Percentiles rank a stretch among this genome's conserved stretches.
phyloP scores from a whole-genome alignment of 225 moss, liverwort and hornwort species.

The Pleurozium schreberi region DNA sequence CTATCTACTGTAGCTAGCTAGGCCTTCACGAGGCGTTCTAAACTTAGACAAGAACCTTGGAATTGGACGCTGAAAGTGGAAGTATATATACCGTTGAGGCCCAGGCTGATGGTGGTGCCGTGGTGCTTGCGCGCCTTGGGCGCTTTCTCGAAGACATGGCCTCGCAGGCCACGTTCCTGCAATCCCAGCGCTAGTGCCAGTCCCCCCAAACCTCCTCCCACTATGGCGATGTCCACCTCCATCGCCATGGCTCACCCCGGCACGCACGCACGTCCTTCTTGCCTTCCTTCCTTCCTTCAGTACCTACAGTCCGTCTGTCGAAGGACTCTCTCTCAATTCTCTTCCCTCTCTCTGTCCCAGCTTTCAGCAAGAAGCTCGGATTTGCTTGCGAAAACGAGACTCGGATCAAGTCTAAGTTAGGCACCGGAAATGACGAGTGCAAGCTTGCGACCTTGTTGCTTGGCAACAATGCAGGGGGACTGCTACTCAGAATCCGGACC shows the following conservation, averaged over 20 bases:
- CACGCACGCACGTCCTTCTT: not conserved
- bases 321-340: not conserved
- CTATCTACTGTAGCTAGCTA: not conserved
- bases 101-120: conserved; percentile 26
- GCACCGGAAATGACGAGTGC: not conserved
- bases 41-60: not conserved
- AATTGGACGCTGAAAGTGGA: not conserved
- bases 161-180: conserved; percentile 32
- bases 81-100: not conserved
- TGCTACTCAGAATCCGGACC: not conserved
- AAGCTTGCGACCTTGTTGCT: not conserved
- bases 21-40: not conserved
- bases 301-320: not conserved
- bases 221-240: conserved; percentile 47
- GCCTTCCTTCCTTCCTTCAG: not conserved
- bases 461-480: no score
- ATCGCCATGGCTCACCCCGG: not conserved
- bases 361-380: not conserved
- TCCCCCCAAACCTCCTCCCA: conserved; percentile 39
- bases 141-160: conserved; percentile 37
- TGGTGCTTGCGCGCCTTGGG: not conserved
- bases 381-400: not conserved
- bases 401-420: not conserved
- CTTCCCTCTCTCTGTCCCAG: not conserved
- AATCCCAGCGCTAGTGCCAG: conserved; percentile 35